Percentiles rank a stretch among this genome's conserved stretches.
Evolutionary conservation across 179 eudicot species (phyloP).

Genomic region (Pouteria campechiana): DNA sequence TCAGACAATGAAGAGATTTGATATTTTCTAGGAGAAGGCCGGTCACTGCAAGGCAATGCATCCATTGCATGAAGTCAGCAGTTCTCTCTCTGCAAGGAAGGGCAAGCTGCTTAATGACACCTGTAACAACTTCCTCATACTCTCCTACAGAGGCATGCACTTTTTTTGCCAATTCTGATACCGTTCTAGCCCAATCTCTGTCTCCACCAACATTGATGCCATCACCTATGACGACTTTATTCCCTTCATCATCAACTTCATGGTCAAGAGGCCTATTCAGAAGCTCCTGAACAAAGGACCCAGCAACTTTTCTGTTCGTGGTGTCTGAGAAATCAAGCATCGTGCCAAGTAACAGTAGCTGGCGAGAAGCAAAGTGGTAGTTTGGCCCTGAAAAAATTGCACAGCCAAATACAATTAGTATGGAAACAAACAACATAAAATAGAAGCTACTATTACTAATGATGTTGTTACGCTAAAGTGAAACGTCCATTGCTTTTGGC

Average conservation of each 20-base stretch:
- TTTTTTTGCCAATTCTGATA: conserved; percentile 52
- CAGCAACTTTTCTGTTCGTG: conserved; percentile 67
- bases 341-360: conserved; percentile 79
- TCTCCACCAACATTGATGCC: conserved; percentile 90
- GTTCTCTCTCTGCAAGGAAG: conserved; percentile 90
- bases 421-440: too few species aligned
- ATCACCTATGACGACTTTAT: conserved; percentile 78
- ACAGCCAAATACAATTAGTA: too few species aligned
- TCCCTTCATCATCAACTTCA: conserved; percentile 50
- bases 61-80: conserved; percentile 84
- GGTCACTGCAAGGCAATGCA: conserved; percentile 85
- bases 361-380: conserved; percentile 68
- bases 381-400: conserved; percentile 60
- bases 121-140: conserved; percentile 74
- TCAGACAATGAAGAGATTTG: conserved; percentile 51
- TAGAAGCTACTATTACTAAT: too few species aligned
- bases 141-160: conserved; percentile 84
- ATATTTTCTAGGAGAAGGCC: conserved; percentile 71
- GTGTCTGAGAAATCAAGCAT: conserved; percentile 91
- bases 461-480: too few species aligned
- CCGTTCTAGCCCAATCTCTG: conserved; percentile 80
- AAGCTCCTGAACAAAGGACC: conserved; percentile 53
- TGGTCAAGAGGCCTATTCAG: conserved; percentile 52
- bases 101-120: conserved; percentile 73
- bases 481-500: too few species aligned